Conservation (phyloP, 192 early-diverging fungal species). For the Thamnidium elegans region DNA sequence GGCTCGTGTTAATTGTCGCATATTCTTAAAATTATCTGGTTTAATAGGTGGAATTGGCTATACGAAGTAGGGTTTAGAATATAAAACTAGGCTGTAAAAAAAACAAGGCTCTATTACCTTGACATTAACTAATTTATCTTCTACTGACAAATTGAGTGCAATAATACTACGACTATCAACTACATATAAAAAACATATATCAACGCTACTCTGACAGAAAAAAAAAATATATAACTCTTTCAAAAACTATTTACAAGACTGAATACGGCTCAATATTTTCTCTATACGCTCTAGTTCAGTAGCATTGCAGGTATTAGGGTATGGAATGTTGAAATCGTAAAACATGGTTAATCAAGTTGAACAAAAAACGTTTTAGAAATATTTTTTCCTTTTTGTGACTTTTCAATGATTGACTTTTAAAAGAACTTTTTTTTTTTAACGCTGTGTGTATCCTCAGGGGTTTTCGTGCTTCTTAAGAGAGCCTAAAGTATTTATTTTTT, state of each 20-base stretch:
- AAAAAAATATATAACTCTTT: background rate
- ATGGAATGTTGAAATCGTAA: constrained; percentile 57
- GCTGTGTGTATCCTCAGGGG: too few species aligned
- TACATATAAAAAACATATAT: background rate
- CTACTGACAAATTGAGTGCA: constrained; percentile 11
- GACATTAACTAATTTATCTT: background rate
- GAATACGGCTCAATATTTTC: constrained; percentile 43
- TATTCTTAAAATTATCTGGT: constrained; percentile 2
- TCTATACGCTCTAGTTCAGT: constrained; percentile 40
- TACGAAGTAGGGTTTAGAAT: background rate
- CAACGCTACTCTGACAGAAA: background rate
- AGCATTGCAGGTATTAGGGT: constrained; percentile 30
- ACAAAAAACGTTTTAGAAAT: too few species aligned
- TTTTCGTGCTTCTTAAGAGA: too few species aligned
- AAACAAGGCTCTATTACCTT: background rate
- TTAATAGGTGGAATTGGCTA: constrained; percentile 1
- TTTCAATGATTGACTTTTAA: too few species aligned
- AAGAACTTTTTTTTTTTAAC: too few species aligned
- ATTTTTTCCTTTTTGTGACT: too few species aligned
- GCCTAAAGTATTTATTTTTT: too few species aligned
- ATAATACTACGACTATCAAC: constrained; percentile 4
- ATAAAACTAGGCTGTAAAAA: background rate
- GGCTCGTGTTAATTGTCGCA: constrained; percentile 16
- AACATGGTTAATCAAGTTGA: constrained; percentile 44
- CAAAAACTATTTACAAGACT: constrained; percentile 38